Conservation (phyloP, 768 basidiomycete genomes). For the Fistulinella prunicolor region DNA sequence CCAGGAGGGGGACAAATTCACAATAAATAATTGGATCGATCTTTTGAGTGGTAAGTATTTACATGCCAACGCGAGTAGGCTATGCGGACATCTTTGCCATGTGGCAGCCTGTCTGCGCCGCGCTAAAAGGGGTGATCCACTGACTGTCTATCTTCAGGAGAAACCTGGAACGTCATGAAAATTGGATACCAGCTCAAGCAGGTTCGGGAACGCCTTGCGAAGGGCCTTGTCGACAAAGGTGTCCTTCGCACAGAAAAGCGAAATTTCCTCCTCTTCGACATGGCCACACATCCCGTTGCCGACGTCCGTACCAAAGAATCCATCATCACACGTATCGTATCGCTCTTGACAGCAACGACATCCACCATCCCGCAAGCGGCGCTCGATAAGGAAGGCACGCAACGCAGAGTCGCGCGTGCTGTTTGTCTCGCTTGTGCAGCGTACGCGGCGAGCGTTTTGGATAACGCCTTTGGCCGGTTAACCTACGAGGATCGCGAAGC, state of each 20-base stretch:
- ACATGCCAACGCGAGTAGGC: not conserved
- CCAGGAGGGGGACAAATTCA: constrained; percentile 52
- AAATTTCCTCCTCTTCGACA: constrained; percentile 98
- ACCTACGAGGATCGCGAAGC: constrained; percentile 92
- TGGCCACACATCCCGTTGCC: constrained; percentile 98
- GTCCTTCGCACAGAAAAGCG: constrained; percentile 98
- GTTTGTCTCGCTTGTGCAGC: constrained; percentile 88
- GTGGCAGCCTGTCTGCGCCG: not conserved
- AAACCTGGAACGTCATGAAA: constrained; percentile 99
- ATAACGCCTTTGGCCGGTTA: constrained; percentile 87
- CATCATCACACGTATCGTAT: constrained; percentile 70
- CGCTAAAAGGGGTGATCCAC: constrained; percentile 1
- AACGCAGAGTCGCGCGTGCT: constrained; percentile 76
- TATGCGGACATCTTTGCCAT: not conserved
- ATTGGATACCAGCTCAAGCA: constrained; percentile 99
- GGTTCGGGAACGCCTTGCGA: constrained; percentile 95
- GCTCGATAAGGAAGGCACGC: constrained; percentile 71
- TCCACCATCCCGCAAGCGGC: constrained; percentile 74
- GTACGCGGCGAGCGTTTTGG: constrained; percentile 92
- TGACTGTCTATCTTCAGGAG: constrained; percentile 51
- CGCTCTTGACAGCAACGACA: constrained; percentile 80
- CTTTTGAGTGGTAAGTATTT: constrained; percentile 71
- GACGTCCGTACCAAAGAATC: constrained; percentile 88
- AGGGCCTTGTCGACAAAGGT: constrained; percentile 97
- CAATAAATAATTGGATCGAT: constrained; percentile 92